phyloP scores from a whole-genome alignment of 257 asterid genomes.

The Misopates orontium region DNA sequence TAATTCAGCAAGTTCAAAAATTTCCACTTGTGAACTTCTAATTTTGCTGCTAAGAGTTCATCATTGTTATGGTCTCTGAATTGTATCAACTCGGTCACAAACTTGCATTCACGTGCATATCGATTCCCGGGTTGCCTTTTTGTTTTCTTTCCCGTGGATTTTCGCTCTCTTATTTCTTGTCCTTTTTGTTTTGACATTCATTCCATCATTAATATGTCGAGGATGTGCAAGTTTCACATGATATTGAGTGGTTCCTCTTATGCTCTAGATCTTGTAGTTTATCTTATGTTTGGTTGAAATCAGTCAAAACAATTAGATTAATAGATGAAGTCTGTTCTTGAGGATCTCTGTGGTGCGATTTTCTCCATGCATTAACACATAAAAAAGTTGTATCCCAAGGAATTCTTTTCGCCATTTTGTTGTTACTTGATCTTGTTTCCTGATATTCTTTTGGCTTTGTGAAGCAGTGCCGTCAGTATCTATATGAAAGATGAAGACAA shows the following conservation, averaged over 20 bases:
- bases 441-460: not conserved
- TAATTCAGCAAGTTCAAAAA: constrained; percentile 1
- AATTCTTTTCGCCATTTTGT: no score
- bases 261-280: constrained; percentile 1
- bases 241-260: constrained; percentile 19
- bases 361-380: no score
- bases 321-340: no score
- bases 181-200: not conserved
- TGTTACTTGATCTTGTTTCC: no score
- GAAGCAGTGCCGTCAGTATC: constrained; percentile 40
- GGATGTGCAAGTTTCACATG: constrained; percentile 5
- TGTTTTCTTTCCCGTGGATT: not conserved
- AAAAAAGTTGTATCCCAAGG: no score
- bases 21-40: constrained; percentile 3
- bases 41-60: not conserved
- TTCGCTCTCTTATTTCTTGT: not conserved
- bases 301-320: no score
- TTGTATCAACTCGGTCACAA: not conserved
- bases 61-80: not conserved
- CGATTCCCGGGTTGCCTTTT: not conserved
- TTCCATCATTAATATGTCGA: not conserved
- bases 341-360: no score
- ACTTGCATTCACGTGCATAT: not conserved
- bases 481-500: constrained; percentile 54
- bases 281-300: not conserved